Percentiles rank a stretch among this genome's conserved stretches.
These are phyloP conservation scores for Suillus ampliporus DNA, from an alignment of 768 basidiomycete genomes.

Conservation along the genomic window DNA sequence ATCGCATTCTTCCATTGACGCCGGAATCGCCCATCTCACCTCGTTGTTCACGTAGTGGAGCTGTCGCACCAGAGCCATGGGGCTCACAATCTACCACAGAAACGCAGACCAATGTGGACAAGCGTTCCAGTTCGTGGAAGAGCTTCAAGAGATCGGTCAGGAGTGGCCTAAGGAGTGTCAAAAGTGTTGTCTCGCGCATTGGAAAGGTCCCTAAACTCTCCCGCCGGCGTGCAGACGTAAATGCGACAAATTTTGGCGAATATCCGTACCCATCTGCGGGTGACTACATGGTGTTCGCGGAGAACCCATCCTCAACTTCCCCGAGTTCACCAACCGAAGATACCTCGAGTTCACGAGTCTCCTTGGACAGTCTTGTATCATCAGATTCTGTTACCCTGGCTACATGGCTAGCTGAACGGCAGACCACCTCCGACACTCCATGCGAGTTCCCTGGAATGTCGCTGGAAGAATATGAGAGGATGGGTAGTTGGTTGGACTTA, in stretches of 20 bases:
- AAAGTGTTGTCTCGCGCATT: constrained; percentile 26
- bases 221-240: neutral
- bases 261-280: constrained; percentile 11
- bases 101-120: constrained; percentile 24
- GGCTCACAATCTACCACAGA: constrained; percentile 26
- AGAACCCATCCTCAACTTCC: constrained; percentile 13
- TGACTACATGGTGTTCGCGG: constrained; percentile 7
- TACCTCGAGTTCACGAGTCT: constrained; percentile 25
- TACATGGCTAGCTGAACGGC: constrained; percentile 48
- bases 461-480: constrained; percentile 53
- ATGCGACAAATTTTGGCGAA: neutral
- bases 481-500: constrained; percentile 52
- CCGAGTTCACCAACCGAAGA: constrained; percentile 15
- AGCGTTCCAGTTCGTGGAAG: constrained; percentile 33
- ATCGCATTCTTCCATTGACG: constrained; percentile 44
- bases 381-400: constrained; percentile 40
- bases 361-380: constrained; percentile 36
- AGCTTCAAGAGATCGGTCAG: constrained; percentile 39
- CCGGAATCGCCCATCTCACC: constrained; percentile 43
- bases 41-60: constrained; percentile 43
- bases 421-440: constrained; percentile 34
- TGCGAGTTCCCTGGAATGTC: constrained; percentile 39
- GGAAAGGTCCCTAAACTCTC: constrained; percentile 21
- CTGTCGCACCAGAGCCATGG: constrained; percentile 49
- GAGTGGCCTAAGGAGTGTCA: constrained; percentile 21